These are phyloP conservation scores for Bondarzewia mesenterica DNA, from an alignment of 1,284 basidiomycete species.

Conservation along the genomic window DNA sequence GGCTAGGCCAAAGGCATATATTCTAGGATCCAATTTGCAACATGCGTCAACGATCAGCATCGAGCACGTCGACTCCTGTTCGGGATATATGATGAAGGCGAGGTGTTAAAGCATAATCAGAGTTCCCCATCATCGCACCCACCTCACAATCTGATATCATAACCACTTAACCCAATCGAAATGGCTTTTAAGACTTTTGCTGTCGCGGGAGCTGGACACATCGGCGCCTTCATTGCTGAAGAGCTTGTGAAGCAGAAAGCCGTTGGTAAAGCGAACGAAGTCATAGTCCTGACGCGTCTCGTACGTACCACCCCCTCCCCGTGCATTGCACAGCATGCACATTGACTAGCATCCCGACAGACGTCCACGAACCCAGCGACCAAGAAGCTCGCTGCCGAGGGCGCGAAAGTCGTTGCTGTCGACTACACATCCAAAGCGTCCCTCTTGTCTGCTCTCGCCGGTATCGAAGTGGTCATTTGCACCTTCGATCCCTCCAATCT, in stretches of 20 bases:
- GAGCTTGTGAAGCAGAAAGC: slow-evolving; percentile 16
- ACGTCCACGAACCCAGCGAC: background rate
- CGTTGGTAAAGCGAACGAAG: slow-evolving; percentile 5
- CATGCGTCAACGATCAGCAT: background rate
- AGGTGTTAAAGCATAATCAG: background rate
- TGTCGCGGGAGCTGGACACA: slow-evolving; percentile 17
- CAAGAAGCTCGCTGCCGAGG: background rate
- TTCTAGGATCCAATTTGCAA: background rate
- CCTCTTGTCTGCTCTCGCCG: slow-evolving; percentile 4
- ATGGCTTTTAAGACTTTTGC: slow-evolving; percentile 17
- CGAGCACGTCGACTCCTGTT: background rate
- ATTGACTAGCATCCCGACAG: too few relatives aligned
- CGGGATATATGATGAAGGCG: background rate
- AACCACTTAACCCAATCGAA: background rate
- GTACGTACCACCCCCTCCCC: too few relatives aligned
- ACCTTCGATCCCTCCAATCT: background rate
- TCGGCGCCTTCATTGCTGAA: slow-evolving; percentile 16
- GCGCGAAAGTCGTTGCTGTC: slow-evolving; percentile 1
- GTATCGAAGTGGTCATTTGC: slow-evolving; percentile 9
- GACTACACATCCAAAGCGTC: slow-evolving; percentile 7
- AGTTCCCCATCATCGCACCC: too few relatives aligned
- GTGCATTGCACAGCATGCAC: too few relatives aligned
- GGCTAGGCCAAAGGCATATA: too few relatives aligned
- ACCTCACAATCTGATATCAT: slow-evolving; percentile 11
- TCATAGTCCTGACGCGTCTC: slow-evolving; percentile 11